Evolutionary conservation across 108 stramenopile species (phyloP), one percentile per base, ranked within the genome.

Genomic region (Mediolabrus comicus): DNA sequence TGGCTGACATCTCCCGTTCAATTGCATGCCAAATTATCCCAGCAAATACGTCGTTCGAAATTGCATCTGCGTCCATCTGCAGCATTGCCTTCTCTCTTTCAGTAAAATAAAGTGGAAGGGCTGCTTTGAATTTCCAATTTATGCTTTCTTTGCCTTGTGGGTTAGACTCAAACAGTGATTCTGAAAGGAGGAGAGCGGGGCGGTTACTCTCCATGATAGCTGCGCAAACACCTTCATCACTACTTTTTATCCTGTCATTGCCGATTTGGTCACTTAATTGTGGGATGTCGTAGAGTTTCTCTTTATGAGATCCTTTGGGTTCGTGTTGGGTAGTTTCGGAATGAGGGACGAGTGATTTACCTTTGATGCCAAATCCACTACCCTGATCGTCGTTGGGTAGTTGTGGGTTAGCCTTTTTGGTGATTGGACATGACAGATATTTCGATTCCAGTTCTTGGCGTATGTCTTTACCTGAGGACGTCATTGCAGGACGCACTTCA

Each of bases 1-100:
- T 27, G 53, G 17, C 53, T 10, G 17, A 3, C 33, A 43, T 27
- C 59, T 60, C 58, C 60, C 66, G 62, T 69, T 71, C 74, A 3
- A 75, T 61, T n/a, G 69, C 74, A 55, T 34, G 60, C 74, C 74
- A 75, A 70, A 75, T 75, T n/a, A 75, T 55, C 14, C 74, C 74
- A 24, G 68, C 74, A 24, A 70, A 19, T 10, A 75, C 68, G 54
- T 71, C 74, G 38, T 24, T 63, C 19, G 61, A 60, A 62, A 46
- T 34, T 39, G 53, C 3, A 17, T 60, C 69, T 11, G 28, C 9
- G 4, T 27, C 24, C 36, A 70, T 22, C 14, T 55, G 56, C 16
- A 75, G 58, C 29, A 75, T 62, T 28, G 68, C 4, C 62, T 25
- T 53, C 28, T 75, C 74, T 13, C 30, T 41, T 11, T 52, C 52